Evolutionary conservation across 441 rosid genomes (phyloP).

Genomic region (Erodium moschatum): DNA sequence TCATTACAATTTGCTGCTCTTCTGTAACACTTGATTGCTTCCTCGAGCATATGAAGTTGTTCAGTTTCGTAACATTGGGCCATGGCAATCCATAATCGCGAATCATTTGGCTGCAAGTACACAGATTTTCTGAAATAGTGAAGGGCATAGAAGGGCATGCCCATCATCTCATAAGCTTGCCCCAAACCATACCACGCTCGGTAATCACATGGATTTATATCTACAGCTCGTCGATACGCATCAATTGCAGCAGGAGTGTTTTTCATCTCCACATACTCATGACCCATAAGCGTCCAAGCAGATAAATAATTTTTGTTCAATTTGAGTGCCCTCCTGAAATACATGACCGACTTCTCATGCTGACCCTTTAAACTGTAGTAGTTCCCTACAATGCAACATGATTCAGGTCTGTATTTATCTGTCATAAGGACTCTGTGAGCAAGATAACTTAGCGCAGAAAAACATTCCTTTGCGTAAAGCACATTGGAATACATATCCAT

Average conservation of each 20-base stretch:
- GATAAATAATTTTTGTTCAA: slow-evolving; percentile 73
- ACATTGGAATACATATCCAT: slow-evolving; percentile 95
- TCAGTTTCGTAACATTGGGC: slow-evolving; percentile 83
- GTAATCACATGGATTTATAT: slow-evolving; percentile 69
- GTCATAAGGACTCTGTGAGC: slow-evolving; percentile 77
- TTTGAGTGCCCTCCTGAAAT: slow-evolving; percentile 89
- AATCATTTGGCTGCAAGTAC: slow-evolving; percentile 74
- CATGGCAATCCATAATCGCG: slow-evolving; percentile 92
- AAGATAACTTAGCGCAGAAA: slow-evolving; percentile 73
- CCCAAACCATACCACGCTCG: slow-evolving; percentile 97
- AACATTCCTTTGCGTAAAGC: slow-evolving; percentile 80
- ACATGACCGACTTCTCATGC: slow-evolving; percentile 82
- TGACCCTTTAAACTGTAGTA: slow-evolving; percentile 90
- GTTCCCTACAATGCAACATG: slow-evolving; percentile 88
- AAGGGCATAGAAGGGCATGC: slow-evolving; percentile 79
- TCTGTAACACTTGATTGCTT: slow-evolving; percentile 82
- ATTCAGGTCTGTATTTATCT: slow-evolving; percentile 88
- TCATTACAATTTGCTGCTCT: slow-evolving; percentile 76
- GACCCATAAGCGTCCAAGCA: slow-evolving; percentile 98
- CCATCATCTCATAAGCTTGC: slow-evolving; percentile 90
- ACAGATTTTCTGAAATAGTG: slow-evolving; percentile 79
- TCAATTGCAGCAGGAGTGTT: slow-evolving; percentile 87
- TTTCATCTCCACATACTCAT: slow-evolving; percentile 91
- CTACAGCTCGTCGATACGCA: slow-evolving; percentile 89
- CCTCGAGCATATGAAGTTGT: slow-evolving; percentile 79